Percentiles rank a stretch among this genome's conserved stretches.
These are phyloP conservation scores for Amanita rubescens DNA, from an alignment of 768 basidiomycete species.

Conservation along the genomic window DNA sequence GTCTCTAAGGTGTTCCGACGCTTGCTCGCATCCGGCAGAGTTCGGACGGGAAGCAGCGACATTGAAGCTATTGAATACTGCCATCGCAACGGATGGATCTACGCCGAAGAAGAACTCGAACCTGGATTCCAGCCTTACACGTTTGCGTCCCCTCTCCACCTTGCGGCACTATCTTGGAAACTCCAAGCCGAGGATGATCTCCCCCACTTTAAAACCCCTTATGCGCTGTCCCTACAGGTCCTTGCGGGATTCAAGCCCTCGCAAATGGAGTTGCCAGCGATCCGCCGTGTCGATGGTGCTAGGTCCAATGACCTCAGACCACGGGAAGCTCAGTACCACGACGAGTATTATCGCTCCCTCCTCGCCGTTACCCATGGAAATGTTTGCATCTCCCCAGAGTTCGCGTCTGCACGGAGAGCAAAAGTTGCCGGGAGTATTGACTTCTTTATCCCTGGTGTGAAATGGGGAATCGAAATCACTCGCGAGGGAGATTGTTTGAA, in stretches of 20 bases:
- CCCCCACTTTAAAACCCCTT: background rate
- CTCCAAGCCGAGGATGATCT: background rate
- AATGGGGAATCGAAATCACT: slow-evolving; percentile 7
- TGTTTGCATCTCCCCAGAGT: slow-evolving; percentile 7
- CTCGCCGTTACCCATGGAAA: background rate
- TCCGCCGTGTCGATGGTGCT: background rate
- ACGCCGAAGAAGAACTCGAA: background rate
- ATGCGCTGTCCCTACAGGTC: background rate
- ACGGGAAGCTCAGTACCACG: slow-evolving; percentile 8
- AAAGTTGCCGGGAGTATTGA: slow-evolving; percentile 3
- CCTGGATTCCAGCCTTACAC: background rate
- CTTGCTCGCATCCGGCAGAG: background rate
- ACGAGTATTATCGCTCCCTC: slow-evolving; percentile 5
- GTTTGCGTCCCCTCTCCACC: slow-evolving; percentile 1
- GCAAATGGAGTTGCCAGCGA: background rate
- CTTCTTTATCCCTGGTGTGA: slow-evolving; percentile 6
- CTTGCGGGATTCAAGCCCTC: background rate
- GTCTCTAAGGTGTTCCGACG: background rate
- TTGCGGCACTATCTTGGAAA: background rate
- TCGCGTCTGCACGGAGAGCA: background rate
- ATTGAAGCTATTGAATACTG: background rate
- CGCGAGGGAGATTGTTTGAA: background rate
- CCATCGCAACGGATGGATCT: slow-evolving; percentile 1
- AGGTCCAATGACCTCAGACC: background rate
- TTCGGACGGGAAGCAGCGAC: background rate